phyloP scores from a whole-genome alignment of 768 basidiomycete genomes.

The Saitozyma podzolica region DNA sequence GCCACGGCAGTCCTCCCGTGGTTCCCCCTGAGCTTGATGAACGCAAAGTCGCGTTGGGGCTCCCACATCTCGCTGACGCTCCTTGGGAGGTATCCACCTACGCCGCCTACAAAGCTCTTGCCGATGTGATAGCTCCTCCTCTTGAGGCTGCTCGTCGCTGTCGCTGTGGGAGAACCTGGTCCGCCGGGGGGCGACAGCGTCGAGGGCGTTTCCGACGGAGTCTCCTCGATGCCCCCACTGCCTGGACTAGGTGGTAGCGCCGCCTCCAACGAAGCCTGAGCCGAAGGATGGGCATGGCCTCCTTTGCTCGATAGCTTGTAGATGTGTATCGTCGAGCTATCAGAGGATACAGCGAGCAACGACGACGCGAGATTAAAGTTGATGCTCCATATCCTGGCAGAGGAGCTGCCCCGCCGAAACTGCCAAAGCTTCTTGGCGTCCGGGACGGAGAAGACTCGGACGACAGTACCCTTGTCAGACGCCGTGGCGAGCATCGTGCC shows the following conservation, averaged over 20 bases:
- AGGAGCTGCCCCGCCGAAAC: slow-evolving; percentile 85
- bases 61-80: slow-evolving; percentile 96
- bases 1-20: slow-evolving; percentile 83
- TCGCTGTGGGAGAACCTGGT: slow-evolving; percentile 12
- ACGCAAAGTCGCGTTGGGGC: slow-evolving; percentile 91
- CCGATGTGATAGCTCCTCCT: slow-evolving; percentile 47
- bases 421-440: slow-evolving; percentile 92
- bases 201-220: slow-evolving; percentile 39
- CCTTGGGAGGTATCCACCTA: slow-evolving; percentile 61
- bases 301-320: slow-evolving; percentile 70
- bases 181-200: slow-evolving; percentile 27
- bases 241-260: slow-evolving; percentile 51
- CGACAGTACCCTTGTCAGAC: slow-evolving; percentile 93
- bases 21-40: slow-evolving; percentile 71
- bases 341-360: slow-evolving; percentile 84
- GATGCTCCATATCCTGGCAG: slow-evolving; percentile 78
- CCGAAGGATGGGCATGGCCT: neutral
- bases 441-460: slow-evolving; percentile 89
- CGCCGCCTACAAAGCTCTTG: slow-evolving; percentile 50
- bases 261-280: slow-evolving; percentile 2
- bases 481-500: slow-evolving; percentile 91
- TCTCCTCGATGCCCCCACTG: slow-evolving; percentile 54
- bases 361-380: slow-evolving; percentile 66
- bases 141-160: slow-evolving; percentile 39
- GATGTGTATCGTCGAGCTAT: slow-evolving; percentile 93